Percentiles rank a stretch among this genome's conserved stretches.
phyloP scores from a whole-genome alignment of 129 eudicot genomes.

The Deinandra increscens region DNA sequence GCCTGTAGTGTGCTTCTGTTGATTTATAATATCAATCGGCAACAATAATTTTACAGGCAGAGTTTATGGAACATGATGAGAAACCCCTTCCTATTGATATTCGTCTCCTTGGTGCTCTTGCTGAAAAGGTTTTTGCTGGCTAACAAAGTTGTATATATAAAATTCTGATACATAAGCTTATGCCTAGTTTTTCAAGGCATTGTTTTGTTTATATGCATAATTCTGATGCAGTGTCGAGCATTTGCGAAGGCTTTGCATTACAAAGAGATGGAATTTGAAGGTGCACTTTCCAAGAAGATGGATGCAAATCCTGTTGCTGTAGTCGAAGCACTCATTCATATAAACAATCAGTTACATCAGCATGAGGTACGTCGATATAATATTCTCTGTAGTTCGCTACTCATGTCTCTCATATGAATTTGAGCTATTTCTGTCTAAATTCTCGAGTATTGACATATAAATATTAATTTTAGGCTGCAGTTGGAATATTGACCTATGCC shows the following conservation, averaged over 20 bases:
- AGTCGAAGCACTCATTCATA: slow-evolving; percentile 93
- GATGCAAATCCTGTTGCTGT: slow-evolving; percentile 96
- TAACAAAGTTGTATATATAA: slow-evolving; percentile 10
- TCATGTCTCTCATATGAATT: slow-evolving; percentile 9
- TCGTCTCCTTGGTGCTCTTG: slow-evolving; percentile 99
- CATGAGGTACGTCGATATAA: slow-evolving; percentile 61
- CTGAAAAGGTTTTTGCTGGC: slow-evolving; percentile 69
- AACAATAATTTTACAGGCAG: slow-evolving; percentile 83
- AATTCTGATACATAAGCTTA: slow-evolving; percentile 13
- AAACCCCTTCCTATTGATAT: slow-evolving; percentile 96
- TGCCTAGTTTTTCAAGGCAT: not conserved
- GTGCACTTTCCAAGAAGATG: slow-evolving; percentile 84
- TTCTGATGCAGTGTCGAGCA: slow-evolving; percentile 81
- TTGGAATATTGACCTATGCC: slow-evolving; percentile 90
- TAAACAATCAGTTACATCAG: slow-evolving; percentile 92
- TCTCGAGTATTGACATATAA: slow-evolving; percentile 17
- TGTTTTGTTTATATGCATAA: not conserved
- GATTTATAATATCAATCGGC: slow-evolving; percentile 13
- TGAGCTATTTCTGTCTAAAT: not conserved
- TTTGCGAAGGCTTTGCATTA: slow-evolving; percentile 96
- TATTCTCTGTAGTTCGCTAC: not conserved
- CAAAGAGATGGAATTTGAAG: slow-evolving; percentile 98
- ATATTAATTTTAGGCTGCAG: slow-evolving; percentile 67
- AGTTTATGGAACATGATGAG: slow-evolving; percentile 99
- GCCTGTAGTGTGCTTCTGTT: not conserved